Evolutionary conservation across 1,284 basidiomycete species (phyloP), one percentile per base, ranked within the genome.

Genomic region (Hortiboletus rubellus): DNA sequence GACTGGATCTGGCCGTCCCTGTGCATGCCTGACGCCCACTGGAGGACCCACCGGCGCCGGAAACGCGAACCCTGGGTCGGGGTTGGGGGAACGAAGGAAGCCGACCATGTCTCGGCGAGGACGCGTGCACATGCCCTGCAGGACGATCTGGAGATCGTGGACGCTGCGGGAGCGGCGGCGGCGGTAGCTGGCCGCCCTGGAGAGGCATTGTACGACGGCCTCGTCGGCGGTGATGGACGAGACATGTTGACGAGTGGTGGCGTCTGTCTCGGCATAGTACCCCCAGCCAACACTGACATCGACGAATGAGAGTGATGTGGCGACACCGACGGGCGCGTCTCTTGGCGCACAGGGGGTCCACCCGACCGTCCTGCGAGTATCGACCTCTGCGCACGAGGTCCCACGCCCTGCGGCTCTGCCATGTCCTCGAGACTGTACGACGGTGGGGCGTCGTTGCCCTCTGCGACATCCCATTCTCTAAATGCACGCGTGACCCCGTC

Each of bases 401-500:
- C 33, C 33, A 12, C 11, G n/a, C 30, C 45, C 31, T 50, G 50
- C 15, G 10, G 33, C 8, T 51, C 60, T 4, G 77, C 76, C 2
- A 78, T 77, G 9, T 72, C 81, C 61, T 87, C 84, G 11, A 89
- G 68, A 11, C 79, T 79, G 65, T 91, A 91, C 6, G 87, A 85
- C 3, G 88, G 88, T 0, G 86, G 84, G 6, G 73, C 74, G n/a
- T 85, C 85, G 33, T n/a, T n/a, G 10, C 17, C 43, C 15, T 33
- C 40, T 2, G 61, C 60, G 3, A 59, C 22, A 22, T 50, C 60
- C 70, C 66, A 69, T 24, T 27, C 31, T 3, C 54, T 27, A 34
- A 71, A 51, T 7, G 66, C 52, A 17, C 27, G 55, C 22, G 55
- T 59, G 18, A 62, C 57, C 8, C 24, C 50, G 5, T 64, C 62